phyloP scores from a whole-genome alignment of 345 rosid species.

The Hevea brasiliensis region DNA sequence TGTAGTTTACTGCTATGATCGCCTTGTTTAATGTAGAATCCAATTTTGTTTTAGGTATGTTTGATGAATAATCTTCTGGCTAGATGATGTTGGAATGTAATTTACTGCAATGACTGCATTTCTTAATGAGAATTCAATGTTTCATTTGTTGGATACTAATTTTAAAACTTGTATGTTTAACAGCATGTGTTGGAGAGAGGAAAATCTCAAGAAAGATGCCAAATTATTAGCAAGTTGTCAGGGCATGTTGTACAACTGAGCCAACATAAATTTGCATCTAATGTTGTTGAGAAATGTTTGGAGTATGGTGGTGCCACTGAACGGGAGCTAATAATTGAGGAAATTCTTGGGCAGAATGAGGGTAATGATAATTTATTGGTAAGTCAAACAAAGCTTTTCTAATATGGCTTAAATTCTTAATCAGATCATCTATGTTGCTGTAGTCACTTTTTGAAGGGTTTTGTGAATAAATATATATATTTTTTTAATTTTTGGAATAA shows the following conservation, averaged over 20 bases:
- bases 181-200: conserved; percentile 97
- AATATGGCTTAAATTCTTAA: background rate
- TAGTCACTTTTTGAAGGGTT: background rate
- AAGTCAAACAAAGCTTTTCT: conserved; percentile 25
- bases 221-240: conserved; percentile 67
- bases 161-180: background rate
- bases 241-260: conserved; percentile 89
- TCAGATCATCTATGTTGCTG: background rate
- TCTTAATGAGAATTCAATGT: background rate
- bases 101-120: background rate
- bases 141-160: conserved; percentile 4
- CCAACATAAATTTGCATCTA: conserved; percentile 96
- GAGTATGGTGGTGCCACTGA: conserved; percentile 69
- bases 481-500: background rate
- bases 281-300: conserved; percentile 94
- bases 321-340: conserved; percentile 73
- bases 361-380: conserved; percentile 87
- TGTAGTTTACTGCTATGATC: background rate
- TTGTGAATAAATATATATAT: background rate
- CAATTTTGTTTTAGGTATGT: background rate
- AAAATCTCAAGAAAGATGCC: conserved; percentile 66
- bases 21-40: background rate
- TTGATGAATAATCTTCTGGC: too few species aligned
- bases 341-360: conserved; percentile 73
- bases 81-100: background rate